Base-by-base conservation (phyloP, 768 basidiomycete genomes). In the Cytidiella melzeri region DNA sequence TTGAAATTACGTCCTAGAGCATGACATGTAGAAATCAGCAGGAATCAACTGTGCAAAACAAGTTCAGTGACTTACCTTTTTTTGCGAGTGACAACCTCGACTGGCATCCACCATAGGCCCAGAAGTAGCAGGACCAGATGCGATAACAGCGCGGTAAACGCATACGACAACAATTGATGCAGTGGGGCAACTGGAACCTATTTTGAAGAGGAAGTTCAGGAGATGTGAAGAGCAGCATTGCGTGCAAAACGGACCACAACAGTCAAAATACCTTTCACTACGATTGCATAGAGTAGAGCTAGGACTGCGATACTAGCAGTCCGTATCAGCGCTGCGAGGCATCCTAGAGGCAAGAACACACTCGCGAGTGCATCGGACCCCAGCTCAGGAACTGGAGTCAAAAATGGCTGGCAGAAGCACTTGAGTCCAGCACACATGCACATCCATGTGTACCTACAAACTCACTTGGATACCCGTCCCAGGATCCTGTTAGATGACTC, bases 391-490 rank as follows among this genome's bases (percentile, higher is more conserved):
- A 90, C 71, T 24, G 86, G 89, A 1, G 77, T 81, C 54, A 92
- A 75, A 68, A 92, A 92, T 12, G 91, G 91, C 88, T 92, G 27
- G 23, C 37, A 45, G 19, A 54, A 27, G 56, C n/a, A n/a, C n/a
- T 23, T 21, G 21, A 54, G 51, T 44, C 20, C 42, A 25, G 5
- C 26, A 20, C 49, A 51, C 36, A 41, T 47, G 36, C 44, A 41
- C 36, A 10, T 34, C 47, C 18, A 49, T 10, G 43, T 18, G 12
- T 20, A 40, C 26, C 4, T 12, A 37, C 15, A n/a, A 24, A 59
- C 65, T 48, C 44, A 87, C 89, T 75, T 92, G 90, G 51, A 92
- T 87, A 39, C 91, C 90, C 39, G 90, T 93, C 44, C 87, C 91
- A 44, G 87, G 83, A 68, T 92, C 90, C 87, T n/a, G n/a, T n/a